phyloP scores from a whole-genome alignment of 176 grass and related monocot species.

The Avena eriantha region DNA sequence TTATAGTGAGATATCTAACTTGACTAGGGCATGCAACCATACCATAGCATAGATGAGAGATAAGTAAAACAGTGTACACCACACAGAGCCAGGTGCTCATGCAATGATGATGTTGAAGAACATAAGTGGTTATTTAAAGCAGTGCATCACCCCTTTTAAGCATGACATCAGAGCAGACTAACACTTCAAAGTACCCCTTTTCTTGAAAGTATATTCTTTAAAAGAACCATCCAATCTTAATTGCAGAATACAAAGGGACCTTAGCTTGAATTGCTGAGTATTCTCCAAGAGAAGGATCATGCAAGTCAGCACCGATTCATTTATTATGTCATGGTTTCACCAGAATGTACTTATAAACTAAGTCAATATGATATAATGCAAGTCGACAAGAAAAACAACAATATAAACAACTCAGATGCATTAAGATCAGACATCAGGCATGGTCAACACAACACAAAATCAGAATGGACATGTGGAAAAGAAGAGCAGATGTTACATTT shows the following conservation, averaged over 20 bases:
- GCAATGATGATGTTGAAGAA: neutral
- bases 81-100: neutral
- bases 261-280: conserved; percentile 1
- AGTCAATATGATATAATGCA: conserved; percentile 23
- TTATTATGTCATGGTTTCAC: neutral
- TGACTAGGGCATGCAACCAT: neutral
- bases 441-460: neutral
- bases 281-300: conserved; percentile 10
- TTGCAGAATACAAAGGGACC: neutral
- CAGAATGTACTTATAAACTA: conserved; percentile 17
- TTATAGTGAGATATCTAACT: conserved; percentile 28
- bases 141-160: neutral
- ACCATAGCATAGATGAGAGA: conserved; percentile 4
- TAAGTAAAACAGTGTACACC: neutral
- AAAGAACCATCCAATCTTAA: neutral
- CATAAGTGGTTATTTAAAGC: neutral
- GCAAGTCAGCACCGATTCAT: neutral
- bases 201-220: neutral
- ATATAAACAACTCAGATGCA: neutral
- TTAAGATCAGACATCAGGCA: neutral
- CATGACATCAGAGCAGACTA: neutral
- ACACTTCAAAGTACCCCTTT: neutral
- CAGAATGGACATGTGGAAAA: conserved; percentile 3
- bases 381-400: neutral
- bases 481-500: conserved; percentile 64